Evolutionary conservation across 2,329 filamentous ascomycete species (phyloP).

Genomic region (Cladosporium oxysporum): DNA sequence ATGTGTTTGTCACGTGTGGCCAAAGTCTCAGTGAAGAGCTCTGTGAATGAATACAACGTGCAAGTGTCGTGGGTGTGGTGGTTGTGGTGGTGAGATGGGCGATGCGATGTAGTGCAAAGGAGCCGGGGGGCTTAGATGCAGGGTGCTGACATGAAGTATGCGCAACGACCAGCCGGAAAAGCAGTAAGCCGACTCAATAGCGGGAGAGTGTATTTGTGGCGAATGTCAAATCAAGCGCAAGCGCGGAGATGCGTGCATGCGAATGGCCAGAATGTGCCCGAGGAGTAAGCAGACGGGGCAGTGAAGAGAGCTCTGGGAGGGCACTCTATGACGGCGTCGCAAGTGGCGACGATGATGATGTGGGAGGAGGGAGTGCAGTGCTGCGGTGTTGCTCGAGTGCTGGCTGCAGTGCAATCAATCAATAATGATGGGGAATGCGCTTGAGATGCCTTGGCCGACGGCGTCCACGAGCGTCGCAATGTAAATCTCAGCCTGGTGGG

Average conservation of each 20-base stretch:
- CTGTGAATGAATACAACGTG: not conserved
- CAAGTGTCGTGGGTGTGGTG: not conserved
- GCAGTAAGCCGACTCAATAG: not conserved
- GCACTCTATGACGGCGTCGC: conserved; percentile 10
- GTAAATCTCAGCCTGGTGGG: not conserved
- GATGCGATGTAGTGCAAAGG: not conserved
- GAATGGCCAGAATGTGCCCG: not conserved
- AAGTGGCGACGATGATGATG: conserved; percentile 8
- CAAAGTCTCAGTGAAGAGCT: conserved; percentile 17
- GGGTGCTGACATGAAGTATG: conserved; percentile 16
- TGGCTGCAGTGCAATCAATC: not conserved
- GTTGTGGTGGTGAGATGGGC: not conserved
- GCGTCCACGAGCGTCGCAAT: not conserved
- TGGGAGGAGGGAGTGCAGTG: not conserved
- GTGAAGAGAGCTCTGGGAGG: not conserved
- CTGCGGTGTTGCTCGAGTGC: not conserved
- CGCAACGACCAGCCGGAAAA: not conserved
- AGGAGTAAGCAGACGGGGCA: not conserved
- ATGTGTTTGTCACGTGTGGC: not conserved
- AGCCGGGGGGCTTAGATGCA: conserved; percentile 12
- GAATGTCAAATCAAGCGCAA: not conserved
- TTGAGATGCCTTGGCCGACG: not conserved
- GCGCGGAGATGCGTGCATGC: conserved; percentile 2
- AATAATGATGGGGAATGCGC: too few relatives aligned
- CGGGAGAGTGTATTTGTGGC: not conserved